Percentiles rank a stretch among this genome's conserved stretches.
phyloP scores from a whole-genome alignment of 176 grass and related monocot genomes.

The Bonia amplexicaulis region DNA sequence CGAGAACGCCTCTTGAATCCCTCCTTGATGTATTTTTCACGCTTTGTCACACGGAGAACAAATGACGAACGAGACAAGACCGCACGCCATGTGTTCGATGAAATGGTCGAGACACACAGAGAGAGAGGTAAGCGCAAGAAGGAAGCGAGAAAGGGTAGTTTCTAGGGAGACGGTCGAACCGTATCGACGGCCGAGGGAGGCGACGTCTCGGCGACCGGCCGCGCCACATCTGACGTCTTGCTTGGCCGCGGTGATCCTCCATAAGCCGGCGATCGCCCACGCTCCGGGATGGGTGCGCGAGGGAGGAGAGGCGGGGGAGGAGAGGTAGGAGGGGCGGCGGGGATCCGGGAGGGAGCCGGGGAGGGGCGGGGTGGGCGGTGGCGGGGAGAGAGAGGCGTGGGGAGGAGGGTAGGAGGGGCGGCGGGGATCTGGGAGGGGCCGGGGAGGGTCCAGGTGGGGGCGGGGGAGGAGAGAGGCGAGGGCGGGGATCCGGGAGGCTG shows the following conservation, averaged over 20 bases:
- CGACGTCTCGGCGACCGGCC: conserved; percentile 61
- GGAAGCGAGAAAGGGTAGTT: not conserved
- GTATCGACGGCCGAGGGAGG: conserved; percentile 63
- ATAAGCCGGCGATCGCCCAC: conserved; percentile 32
- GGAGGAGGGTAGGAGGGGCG: no score
- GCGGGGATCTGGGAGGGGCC: no score
- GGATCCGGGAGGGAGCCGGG: no score
- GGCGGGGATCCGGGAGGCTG: no score
- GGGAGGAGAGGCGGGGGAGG: no score
- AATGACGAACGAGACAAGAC: not conserved
- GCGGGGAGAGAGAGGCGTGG: no score
- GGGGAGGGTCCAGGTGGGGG: no score
- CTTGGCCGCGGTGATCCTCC: conserved; percentile 55
- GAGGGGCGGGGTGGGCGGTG: no score
- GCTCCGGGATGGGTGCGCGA: no score
- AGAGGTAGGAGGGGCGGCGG: no score
- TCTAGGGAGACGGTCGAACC: conserved; percentile 24
- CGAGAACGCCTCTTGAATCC: conserved; percentile 78
- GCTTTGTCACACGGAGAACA: conserved; percentile 21
- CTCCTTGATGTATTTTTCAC: conserved; percentile 53
- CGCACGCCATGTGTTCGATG: not conserved
- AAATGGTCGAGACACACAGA: not conserved
- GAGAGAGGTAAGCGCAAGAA: not conserved
- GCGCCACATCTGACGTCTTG: conserved; percentile 72
- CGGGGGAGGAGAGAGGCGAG: no score